These are phyloP conservation scores for Chlamydomonas sphaeroides DNA, from an alignment of 139 green algal species.

Conservation along the genomic window DNA sequence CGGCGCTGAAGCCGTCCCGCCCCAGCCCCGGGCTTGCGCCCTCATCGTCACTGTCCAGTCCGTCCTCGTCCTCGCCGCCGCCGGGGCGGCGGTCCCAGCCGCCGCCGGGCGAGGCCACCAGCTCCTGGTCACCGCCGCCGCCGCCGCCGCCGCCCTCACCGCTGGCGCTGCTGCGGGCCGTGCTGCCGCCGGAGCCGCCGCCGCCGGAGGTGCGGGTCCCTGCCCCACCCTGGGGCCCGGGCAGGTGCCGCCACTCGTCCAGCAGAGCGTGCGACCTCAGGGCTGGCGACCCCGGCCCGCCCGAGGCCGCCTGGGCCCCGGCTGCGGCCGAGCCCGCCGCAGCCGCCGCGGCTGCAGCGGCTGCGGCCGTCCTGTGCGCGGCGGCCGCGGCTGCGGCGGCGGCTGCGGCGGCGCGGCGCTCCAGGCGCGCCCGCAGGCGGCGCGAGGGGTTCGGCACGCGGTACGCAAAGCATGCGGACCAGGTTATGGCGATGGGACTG, in stretches of 20 bases:
- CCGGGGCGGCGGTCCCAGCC: too few relatives aligned
- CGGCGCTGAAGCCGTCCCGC: neutral
- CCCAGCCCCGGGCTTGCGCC: neutral
- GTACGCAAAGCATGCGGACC: conserved; percentile 38
- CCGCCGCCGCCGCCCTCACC: too few relatives aligned
- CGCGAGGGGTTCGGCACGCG: neutral
- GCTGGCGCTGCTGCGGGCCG: neutral
- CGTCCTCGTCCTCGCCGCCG: neutral
- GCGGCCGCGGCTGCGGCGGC: neutral
- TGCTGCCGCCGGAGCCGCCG: neutral
- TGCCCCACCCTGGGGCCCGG: too few relatives aligned
- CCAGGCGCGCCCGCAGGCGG: conserved; percentile 6
- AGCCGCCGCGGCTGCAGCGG: neutral
- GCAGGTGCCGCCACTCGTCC: neutral
- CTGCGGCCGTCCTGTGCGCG: neutral
- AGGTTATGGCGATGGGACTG: neutral
- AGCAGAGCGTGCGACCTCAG: neutral
- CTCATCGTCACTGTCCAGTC: neutral
- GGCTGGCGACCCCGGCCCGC: too few relatives aligned
- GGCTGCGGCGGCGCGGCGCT: conserved; percentile 6
- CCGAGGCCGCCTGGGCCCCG: too few relatives aligned
- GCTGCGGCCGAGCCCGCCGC: too few relatives aligned
- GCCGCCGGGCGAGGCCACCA: too few relatives aligned
- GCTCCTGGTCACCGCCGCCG: too few relatives aligned
- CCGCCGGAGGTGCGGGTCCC: neutral